phyloP scores from a whole-genome alignment of 2,329 filamentous ascomycete genomes.

The Fusarium brachygibbosum region DNA sequence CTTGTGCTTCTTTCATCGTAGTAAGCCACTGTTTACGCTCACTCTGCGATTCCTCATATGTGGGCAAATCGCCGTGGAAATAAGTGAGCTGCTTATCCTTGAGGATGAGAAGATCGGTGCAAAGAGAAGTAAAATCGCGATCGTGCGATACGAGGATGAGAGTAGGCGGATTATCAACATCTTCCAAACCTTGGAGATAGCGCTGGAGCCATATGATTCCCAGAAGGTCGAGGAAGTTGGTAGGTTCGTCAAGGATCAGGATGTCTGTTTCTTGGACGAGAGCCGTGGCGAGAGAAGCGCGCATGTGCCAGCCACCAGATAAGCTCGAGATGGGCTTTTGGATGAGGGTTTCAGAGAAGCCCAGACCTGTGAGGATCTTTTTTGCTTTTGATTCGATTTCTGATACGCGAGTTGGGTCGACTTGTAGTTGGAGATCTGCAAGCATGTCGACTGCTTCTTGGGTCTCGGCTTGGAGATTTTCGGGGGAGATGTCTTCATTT shows the following conservation, averaged over 20 bases:
- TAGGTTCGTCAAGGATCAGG: slow-evolving; percentile 87
- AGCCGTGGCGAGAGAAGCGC: slow-evolving; percentile 73
- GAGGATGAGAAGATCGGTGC: slow-evolving; percentile 83
- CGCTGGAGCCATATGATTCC: slow-evolving; percentile 88
- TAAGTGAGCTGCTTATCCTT: slow-evolving; percentile 78
- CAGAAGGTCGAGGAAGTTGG: slow-evolving; percentile 86
- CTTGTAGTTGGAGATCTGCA: slow-evolving; percentile 74
- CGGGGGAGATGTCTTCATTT: slow-evolving; percentile 68
- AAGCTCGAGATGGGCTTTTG: slow-evolving; percentile 72
- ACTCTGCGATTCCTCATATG: slow-evolving; percentile 76
- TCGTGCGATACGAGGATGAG: slow-evolving; percentile 88
- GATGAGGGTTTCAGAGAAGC: slow-evolving; percentile 75
- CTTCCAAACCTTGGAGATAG: slow-evolving; percentile 72
- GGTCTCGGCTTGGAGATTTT: slow-evolving; percentile 72
- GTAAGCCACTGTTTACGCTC: slow-evolving; percentile 77
- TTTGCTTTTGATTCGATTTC: slow-evolving; percentile 76
- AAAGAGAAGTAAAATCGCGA: slow-evolving; percentile 81
- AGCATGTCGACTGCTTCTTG: slow-evolving; percentile 78
- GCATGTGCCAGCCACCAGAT: slow-evolving; percentile 84
- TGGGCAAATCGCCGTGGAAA: slow-evolving; percentile 80
- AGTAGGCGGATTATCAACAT: slow-evolving; percentile 69
- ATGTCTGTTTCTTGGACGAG: slow-evolving; percentile 82
- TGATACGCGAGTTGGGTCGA: slow-evolving; percentile 74
- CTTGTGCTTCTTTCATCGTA: slow-evolving; percentile 85
- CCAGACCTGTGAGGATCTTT: slow-evolving; percentile 76